Evolutionary conservation across 2,329 filamentous ascomycete genomes (phyloP), one percentile per base, ranked within the genome.

Genomic region (Xylariaceae sp.): DNA sequence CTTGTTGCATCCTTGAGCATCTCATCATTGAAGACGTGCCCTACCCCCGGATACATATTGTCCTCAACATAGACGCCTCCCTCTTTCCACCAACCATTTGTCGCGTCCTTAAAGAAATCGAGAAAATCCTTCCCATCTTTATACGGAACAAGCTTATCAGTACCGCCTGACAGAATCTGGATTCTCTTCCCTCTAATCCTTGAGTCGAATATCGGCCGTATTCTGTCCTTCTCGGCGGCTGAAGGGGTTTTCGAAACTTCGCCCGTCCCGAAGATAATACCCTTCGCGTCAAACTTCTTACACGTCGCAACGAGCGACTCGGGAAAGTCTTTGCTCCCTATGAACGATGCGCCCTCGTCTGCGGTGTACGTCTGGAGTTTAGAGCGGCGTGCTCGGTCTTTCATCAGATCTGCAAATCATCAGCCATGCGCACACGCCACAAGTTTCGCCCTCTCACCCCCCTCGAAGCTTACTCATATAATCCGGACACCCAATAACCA

Each of bases 401-500:
- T 78, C 83, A 97, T 88, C 14, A 97, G 69, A 17, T 68, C 79
- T 80, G 34, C 33, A 6, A 17, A 44, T 16, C n/a, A 31, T 12
- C 9, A 4, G 47, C 7, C 33, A 16, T 56, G 43, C 14, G 18
- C 18, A 55, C 45, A 42, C 31, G 48, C 34, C 28, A 11, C 5
- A 33, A 12, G 36, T 31, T 16, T 44, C 18, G 17, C 41, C 16
- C 12, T 40, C n/a, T 2, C 40, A 7, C 7, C 34, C n/a, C 5
- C 3, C 33, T 38, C 18, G 10, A 17, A 28, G 62, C 68, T 73
- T 61, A 83, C 88, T 77, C 57, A 86, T 82, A 63, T 89, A 96
- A 70, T 99, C 93, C 1, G 92, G 90, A 69, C 91, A 96, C 1
- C 93, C 94, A 48, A 97, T 89, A 19, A 96, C 80, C 2, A 89